Conservation (phyloP, 1,139 yeast genomes). For the Pichia sp. region DNA sequence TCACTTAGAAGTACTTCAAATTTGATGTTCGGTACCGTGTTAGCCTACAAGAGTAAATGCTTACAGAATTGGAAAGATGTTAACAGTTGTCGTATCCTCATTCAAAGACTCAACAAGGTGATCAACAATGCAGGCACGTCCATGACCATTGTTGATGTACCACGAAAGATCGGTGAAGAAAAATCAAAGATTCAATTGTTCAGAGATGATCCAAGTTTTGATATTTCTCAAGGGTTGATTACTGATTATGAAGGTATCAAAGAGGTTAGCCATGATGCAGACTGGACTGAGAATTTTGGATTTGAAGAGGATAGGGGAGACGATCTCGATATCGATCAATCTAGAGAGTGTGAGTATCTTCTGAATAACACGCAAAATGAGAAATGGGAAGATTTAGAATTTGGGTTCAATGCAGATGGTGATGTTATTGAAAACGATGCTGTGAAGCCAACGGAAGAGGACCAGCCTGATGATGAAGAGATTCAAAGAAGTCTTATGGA, state of each 20-base stretch:
- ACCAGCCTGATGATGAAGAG: not conserved
- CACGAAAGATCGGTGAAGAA: too few relatives aligned
- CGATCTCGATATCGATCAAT: too few relatives aligned
- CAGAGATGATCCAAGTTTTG: constrained; percentile 43
- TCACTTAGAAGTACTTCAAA: constrained; percentile 49
- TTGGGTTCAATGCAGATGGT: constrained; percentile 29
- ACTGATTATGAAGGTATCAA: not conserved
- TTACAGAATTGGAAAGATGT: constrained; percentile 18
- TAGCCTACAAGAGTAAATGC: constrained; percentile 41
- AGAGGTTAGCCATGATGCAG: not conserved
- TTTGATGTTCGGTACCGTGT: constrained; percentile 55
- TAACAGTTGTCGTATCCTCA: constrained; percentile 12
- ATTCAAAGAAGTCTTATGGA: not conserved
- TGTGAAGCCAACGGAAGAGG: not conserved
- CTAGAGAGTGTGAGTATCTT: too few relatives aligned
- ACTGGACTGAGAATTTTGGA: not conserved
- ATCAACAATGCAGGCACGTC: not conserved
- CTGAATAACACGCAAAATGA: not conserved
- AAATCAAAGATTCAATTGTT: not conserved
- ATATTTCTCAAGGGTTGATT: constrained; percentile 33
- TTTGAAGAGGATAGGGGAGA: constrained; percentile 1
- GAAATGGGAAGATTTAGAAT: constrained; percentile 23
- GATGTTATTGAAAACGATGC: constrained; percentile 14
- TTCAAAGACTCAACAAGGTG: constrained; percentile 7
- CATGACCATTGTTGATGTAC: too few relatives aligned